phyloP scores from a whole-genome alignment of 352 stramenopile species.

The Phytophthora crassamura region DNA sequence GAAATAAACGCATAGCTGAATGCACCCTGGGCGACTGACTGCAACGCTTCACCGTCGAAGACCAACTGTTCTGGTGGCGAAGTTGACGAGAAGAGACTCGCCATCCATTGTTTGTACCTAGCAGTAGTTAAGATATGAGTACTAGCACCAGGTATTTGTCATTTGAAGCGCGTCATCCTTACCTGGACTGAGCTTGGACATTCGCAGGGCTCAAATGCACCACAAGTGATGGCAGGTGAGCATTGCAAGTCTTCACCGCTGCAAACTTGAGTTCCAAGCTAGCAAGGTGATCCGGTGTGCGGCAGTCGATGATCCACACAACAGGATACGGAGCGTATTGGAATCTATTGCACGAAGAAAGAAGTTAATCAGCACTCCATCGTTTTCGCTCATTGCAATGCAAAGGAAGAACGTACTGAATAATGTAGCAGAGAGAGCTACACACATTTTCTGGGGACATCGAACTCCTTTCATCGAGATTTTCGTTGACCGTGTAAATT shows the following conservation, averaged over 20 bases:
- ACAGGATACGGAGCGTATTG: conserved; percentile 41
- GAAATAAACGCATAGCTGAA: conserved; percentile 66
- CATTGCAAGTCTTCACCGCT: conserved; percentile 18
- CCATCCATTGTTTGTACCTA: conserved; percentile 50
- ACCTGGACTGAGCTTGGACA: conserved; percentile 39
- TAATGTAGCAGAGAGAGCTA: conserved; percentile 31
- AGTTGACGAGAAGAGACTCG: conserved; percentile 9
- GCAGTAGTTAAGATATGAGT: conserved; percentile 7
- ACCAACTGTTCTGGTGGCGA: conserved; percentile 50
- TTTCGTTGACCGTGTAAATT: conserved; percentile 11
- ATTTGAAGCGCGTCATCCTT: neutral
- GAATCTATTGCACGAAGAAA: conserved; percentile 14
- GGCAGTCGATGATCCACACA: conserved; percentile 72
- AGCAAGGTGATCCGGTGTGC: conserved; percentile 31
- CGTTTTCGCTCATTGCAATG: too few species aligned
- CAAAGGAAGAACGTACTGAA: conserved; percentile 27
- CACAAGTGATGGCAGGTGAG: conserved; percentile 54
- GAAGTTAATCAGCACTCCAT: neutral
- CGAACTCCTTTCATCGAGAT: neutral
- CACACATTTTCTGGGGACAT: neutral
- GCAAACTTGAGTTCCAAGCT: conserved; percentile 34
- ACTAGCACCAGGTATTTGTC: neutral
- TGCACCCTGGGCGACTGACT: conserved; percentile 37
- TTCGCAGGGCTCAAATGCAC: conserved; percentile 59
- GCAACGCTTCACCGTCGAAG: conserved; percentile 50